A percentile compares a stretch with the other conserved stretches of the same genome.
These are phyloP conservation scores for Ophiostoma perfectum DNA, from an alignment of 2,329 filamentous ascomycete species.

Conservation along the genomic window DNA sequence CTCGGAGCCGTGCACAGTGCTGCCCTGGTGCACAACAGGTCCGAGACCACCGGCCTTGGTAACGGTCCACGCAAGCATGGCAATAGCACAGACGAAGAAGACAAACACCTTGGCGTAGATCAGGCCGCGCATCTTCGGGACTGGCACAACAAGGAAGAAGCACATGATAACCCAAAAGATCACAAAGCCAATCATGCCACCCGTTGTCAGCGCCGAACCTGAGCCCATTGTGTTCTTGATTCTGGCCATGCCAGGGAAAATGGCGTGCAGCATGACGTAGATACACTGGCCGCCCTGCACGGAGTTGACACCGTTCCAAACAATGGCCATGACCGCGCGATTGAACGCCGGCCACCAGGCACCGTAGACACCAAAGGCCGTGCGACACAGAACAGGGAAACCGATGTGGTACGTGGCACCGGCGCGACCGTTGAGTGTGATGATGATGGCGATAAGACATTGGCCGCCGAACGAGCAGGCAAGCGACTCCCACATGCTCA, in stretches of 20 bases:
- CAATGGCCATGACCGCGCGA: constrained; percentile 40
- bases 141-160: constrained; percentile 20
- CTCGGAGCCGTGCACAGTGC: constrained; percentile 32
- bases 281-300: constrained; percentile 27
- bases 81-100: constrained; percentile 20
- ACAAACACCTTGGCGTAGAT: constrained; percentile 23
- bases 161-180: constrained; percentile 30
- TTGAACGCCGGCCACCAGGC: constrained; percentile 41
- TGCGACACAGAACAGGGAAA: constrained; percentile 40
- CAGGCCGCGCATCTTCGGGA: constrained; percentile 23
- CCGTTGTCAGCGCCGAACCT: constrained; percentile 20
- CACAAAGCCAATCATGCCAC: constrained; percentile 20
- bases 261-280: constrained; percentile 38
- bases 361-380: constrained; percentile 40
- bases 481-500: constrained; percentile 47
- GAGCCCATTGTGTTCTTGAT: constrained; percentile 33
- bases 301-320: constrained; percentile 14
- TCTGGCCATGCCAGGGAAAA: constrained; percentile 38
- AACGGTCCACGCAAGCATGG: constrained; percentile 22
- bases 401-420: constrained; percentile 37
- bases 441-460: constrained; percentile 37
- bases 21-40: constrained; percentile 30
- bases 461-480: constrained; percentile 40
- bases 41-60: constrained; percentile 22
- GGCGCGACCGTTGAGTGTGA: constrained; percentile 37